A percentile compares a stretch with the other conserved stretches of the same genome.
Evolutionary conservation across 1,139 yeast species (phyloP).

Genomic region (Taphrina wiesneri): DNA sequence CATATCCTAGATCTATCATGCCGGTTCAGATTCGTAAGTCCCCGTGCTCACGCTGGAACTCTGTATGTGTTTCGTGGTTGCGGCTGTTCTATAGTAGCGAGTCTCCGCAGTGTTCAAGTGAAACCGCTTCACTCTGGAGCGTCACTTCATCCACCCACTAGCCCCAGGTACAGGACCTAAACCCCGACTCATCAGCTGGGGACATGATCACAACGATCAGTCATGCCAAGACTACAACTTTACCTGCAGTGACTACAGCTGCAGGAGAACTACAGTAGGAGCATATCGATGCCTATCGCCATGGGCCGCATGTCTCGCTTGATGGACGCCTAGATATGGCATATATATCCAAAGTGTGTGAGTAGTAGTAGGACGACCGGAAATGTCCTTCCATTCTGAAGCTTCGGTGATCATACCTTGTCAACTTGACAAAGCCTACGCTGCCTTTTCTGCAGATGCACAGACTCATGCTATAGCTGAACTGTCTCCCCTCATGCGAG

Average conservation of each 20-base stretch:
- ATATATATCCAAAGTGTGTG: too few relatives aligned
- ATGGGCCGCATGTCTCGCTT: not conserved
- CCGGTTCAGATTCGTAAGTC: not conserved
- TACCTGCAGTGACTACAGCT: too few relatives aligned
- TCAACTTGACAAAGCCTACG: not conserved
- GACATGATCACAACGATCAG: too few relatives aligned
- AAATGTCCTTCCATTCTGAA: constrained; percentile 13
- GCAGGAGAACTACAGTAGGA: not conserved
- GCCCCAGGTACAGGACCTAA: not conserved
- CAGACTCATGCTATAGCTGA: not conserved
- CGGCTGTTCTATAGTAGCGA: not conserved
- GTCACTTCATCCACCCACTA: not conserved
- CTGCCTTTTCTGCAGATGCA: constrained; percentile 12
- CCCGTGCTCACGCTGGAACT: not conserved
- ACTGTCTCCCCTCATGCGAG: constrained; percentile 12
- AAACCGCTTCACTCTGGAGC: not conserved
- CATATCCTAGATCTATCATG: constrained; percentile 32
- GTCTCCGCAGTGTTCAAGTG: constrained; percentile 3
- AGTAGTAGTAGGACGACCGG: not conserved
- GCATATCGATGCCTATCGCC: too few relatives aligned
- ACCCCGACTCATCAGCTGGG: too few relatives aligned
- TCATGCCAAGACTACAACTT: too few relatives aligned
- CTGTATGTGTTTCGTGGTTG: not conserved
- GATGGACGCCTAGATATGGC: not conserved
- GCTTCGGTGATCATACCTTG: not conserved